phyloP scores from a whole-genome alignment of 1,284 basidiomycete genomes.

The Ustilago shanxiensis region DNA sequence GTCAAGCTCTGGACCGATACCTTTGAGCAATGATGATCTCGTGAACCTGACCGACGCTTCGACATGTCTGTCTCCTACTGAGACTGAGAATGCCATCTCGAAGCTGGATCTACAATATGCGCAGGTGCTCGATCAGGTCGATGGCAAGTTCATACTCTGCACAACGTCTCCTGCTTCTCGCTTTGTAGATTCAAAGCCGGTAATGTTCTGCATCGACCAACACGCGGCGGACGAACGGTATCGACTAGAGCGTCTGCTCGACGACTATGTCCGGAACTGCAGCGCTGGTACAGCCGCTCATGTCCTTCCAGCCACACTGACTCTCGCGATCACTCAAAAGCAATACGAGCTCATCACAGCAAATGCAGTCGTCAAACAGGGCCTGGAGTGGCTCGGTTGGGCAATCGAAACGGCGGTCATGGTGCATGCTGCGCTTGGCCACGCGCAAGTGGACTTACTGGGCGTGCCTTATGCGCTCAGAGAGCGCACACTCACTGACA shows the following conservation, averaged over 20 bases:
- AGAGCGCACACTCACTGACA: constrained; percentile 16
- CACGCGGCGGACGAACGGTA: constrained; percentile 92
- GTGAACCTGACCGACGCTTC: background rate
- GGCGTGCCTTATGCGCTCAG: constrained; percentile 29
- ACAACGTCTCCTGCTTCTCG: constrained; percentile 57
- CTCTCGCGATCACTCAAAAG: constrained; percentile 23
- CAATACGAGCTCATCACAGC: constrained; percentile 18
- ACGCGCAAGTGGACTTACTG: constrained; percentile 37
- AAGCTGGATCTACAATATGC: constrained; percentile 18
- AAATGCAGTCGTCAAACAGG: background rate
- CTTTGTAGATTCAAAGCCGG: constrained; percentile 49
- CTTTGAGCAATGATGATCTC: background rate
- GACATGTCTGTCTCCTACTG: background rate
- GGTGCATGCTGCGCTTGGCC: constrained; percentile 20
- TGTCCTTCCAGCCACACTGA: background rate
- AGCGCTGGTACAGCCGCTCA: constrained; percentile 5
- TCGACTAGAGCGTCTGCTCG: constrained; percentile 84
- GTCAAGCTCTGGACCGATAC: background rate
- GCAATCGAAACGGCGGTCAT: constrained; percentile 9
- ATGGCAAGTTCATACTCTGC: constrained; percentile 88
- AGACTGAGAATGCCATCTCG: constrained; percentile 23
- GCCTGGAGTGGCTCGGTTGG: constrained; percentile 28
- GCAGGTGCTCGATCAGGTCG: constrained; percentile 80
- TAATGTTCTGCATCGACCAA: constrained; percentile 86
- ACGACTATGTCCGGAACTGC: constrained; percentile 74